These are phyloP conservation scores for Cicer judaicum DNA, from an alignment of 306 rosid genomes.

Conservation along the genomic window DNA sequence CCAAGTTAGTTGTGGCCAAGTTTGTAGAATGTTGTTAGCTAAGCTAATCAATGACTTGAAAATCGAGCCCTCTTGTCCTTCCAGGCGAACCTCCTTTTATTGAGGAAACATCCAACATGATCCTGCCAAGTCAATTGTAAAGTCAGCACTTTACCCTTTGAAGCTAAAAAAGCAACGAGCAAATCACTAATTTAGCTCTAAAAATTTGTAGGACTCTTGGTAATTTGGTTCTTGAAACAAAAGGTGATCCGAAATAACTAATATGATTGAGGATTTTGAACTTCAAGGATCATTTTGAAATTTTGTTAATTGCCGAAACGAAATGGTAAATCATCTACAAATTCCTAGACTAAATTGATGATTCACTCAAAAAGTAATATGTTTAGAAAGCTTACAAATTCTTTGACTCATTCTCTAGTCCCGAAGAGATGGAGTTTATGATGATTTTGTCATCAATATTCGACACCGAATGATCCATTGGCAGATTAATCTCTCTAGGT, in stretches of 20 bases:
- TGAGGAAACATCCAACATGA: conserved; percentile 73
- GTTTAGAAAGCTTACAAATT: conserved; percentile 65
- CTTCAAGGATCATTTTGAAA: neutral
- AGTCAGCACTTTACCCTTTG: neutral
- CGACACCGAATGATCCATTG: conserved; percentile 58
- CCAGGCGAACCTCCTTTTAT: conserved; percentile 90
- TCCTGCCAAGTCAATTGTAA: conserved; percentile 55
- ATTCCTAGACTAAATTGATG: neutral
- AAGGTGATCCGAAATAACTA: neutral
- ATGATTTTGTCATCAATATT: conserved; percentile 65
- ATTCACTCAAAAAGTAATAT: neutral
- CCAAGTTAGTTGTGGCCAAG: conserved; percentile 54
- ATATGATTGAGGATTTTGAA: neutral
- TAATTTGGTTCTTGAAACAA: neutral
- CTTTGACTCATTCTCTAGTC: conserved; percentile 56
- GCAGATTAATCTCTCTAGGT: conserved; percentile 59
- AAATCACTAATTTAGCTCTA: neutral
- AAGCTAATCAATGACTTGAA: conserved; percentile 49
- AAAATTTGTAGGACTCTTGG: neutral
- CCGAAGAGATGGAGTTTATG: conserved; percentile 58
- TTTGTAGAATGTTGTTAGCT: conserved; percentile 59
- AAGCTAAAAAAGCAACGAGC: too few relatives aligned
- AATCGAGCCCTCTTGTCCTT: conserved; percentile 87
- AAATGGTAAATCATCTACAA: neutral
- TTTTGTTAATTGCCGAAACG: neutral